Percentiles rank a stretch among this genome's conserved stretches.
Conservation (phyloP, 1,284 basidiomycete species). For the Pterula multifida region DNA sequence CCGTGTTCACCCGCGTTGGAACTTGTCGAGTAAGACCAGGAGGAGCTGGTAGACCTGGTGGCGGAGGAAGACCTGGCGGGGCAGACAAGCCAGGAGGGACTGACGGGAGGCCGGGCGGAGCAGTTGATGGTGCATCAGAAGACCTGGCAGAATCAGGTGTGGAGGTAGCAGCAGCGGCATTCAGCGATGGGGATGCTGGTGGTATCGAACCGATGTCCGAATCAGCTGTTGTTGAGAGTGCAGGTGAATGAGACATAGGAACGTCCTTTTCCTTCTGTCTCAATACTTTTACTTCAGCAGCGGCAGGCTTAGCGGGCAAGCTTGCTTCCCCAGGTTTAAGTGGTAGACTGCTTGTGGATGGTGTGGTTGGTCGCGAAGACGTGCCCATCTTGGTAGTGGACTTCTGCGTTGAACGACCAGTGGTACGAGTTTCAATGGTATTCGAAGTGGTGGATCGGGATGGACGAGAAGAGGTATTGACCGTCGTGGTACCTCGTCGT, state of each 20-base stretch:
- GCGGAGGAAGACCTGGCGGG: conserved; percentile 14
- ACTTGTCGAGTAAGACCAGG: conserved; percentile 49
- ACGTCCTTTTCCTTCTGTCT: conserved; percentile 22
- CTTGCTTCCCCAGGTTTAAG: conserved; percentile 21
- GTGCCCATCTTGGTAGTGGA: conserved; percentile 20
- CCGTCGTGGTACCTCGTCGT: conserved; percentile 21
- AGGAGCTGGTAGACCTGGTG: conserved; percentile 52
- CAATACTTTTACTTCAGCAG: conserved; percentile 27
- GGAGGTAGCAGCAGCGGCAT: conserved; percentile 25
- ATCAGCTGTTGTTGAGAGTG: conserved; percentile 30
- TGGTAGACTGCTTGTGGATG: conserved; percentile 37
- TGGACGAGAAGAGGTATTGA: conserved; percentile 11
- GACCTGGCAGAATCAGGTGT: conserved; percentile 33
- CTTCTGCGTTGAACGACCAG: background rate
- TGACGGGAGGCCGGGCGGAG: conserved; percentile 21
- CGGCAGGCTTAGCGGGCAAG: conserved; percentile 15
- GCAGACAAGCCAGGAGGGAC: conserved; percentile 37
- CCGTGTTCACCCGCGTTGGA: conserved; percentile 34
- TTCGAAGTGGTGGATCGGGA: background rate
- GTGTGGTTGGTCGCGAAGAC: conserved; percentile 18
- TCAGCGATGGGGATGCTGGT: conserved; percentile 22
- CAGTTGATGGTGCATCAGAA: conserved; percentile 26
- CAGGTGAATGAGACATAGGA: conserved; percentile 31
- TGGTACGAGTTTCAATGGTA: background rate
- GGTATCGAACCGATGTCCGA: conserved; percentile 26